Percentiles rank a stretch among this genome's conserved stretches.
These are phyloP conservation scores for Mucor mucedo DNA, from an alignment of 371 early-diverging fungal genomes.

Conservation along the genomic window DNA sequence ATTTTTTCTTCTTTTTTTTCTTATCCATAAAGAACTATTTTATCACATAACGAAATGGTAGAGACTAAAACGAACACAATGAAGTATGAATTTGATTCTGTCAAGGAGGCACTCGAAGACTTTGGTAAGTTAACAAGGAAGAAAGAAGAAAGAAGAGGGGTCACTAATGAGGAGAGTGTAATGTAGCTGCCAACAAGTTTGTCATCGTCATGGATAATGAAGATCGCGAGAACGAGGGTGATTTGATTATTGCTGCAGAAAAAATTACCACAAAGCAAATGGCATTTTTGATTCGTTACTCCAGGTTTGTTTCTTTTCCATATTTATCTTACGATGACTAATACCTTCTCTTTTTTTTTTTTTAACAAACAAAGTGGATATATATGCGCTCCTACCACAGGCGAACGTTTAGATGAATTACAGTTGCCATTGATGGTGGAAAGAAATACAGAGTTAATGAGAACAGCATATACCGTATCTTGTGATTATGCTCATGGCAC, in stretches of 20 bases:
- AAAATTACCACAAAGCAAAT: slow-evolving; percentile 87
- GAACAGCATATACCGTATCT: slow-evolving; percentile 93
- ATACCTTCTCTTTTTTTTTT: neutral
- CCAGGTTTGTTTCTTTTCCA: slow-evolving; percentile 60
- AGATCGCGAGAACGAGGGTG: slow-evolving; percentile 98
- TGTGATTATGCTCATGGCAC: slow-evolving; percentile 86
- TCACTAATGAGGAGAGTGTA: slow-evolving; percentile 2
- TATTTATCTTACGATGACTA: neutral
- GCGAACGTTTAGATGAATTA: slow-evolving; percentile 79
- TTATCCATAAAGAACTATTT: neutral
- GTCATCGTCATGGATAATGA: slow-evolving; percentile 95
- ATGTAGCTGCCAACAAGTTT: slow-evolving; percentile 70
- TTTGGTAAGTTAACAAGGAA: slow-evolving; percentile 58
- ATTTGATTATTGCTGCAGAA: slow-evolving; percentile 93
- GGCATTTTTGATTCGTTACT: slow-evolving; percentile 93
- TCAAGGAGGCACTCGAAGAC: slow-evolving; percentile 76
- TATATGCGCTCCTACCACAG: slow-evolving; percentile 86
- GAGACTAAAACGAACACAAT: slow-evolving; percentile 9
- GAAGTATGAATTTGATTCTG: slow-evolving; percentile 64
- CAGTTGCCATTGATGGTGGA: slow-evolving; percentile 93
- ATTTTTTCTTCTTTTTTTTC: neutral
- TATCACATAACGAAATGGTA: slow-evolving; percentile 12
- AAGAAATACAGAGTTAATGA: slow-evolving; percentile 84
- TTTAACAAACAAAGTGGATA: slow-evolving; percentile 68
- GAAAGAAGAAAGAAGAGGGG: neutral